Percentiles rank a stretch among this genome's conserved stretches.
These are phyloP conservation scores for Pichia sp. DNA, from an alignment of 1,139 yeast species.

Conservation along the genomic window DNA sequence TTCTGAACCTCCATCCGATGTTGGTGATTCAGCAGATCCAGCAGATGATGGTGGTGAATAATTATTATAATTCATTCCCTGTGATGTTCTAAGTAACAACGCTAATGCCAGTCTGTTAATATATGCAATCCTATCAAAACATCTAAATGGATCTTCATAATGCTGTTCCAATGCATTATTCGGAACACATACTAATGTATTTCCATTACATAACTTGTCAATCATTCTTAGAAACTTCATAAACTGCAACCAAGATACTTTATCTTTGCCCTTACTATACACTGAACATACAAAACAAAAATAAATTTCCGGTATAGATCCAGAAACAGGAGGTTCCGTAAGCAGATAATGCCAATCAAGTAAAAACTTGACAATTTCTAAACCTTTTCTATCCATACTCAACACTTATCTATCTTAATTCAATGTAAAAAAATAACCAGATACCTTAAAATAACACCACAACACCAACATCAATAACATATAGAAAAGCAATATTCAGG, in stretches of 20 bases:
- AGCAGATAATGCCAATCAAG: conserved; percentile 27
- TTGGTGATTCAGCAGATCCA: not conserved
- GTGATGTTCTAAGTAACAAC: conserved; percentile 17
- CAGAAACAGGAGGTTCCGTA: conserved; percentile 27
- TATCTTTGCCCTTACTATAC: conserved; percentile 28
- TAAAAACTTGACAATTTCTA: conserved; percentile 26
- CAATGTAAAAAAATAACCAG: too few relatives aligned
- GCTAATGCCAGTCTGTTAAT: conserved; percentile 26
- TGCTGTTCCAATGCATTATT: conserved; percentile 17
- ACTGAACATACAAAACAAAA: conserved; percentile 28
- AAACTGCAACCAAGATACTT: conserved; percentile 30
- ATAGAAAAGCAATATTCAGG: too few relatives aligned
- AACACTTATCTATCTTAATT: not conserved
- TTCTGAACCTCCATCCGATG: not conserved
- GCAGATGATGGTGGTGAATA: not conserved
- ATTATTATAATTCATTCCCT: conserved; percentile 2
- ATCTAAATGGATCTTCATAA: conserved; percentile 27
- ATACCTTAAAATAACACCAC: too few relatives aligned
- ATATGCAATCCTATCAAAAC: conserved; percentile 20
- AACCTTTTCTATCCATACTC: conserved; percentile 26
- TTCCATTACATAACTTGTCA: conserved; percentile 19
- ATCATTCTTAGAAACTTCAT: conserved; percentile 23
- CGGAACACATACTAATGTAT: conserved; percentile 24
- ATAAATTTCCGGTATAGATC: conserved; percentile 27
- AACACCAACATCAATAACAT: too few relatives aligned